Evolutionary conservation across 2,329 filamentous ascomycete genomes (phyloP), one percentile per base, ranked within the genome.

Genomic region (Aspergillus fijiensis): DNA sequence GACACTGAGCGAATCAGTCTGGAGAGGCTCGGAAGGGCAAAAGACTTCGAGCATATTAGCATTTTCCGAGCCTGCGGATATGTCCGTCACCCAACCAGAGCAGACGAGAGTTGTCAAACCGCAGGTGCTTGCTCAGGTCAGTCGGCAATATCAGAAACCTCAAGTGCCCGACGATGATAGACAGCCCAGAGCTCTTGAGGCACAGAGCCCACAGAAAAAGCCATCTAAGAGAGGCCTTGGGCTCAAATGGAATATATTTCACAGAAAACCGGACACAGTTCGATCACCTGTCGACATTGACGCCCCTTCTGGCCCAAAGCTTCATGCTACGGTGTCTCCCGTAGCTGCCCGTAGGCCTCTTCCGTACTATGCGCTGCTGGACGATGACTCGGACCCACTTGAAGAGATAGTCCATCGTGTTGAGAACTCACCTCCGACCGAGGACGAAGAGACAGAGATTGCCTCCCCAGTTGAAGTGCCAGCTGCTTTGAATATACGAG

Each of bases 301-400:
- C 21, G 65, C 65, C 45, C 67, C 51, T 2, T 60, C 69, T 31
- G 60, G 69, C 3, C 63, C 70, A 35, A 73, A 79, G 55, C 71
- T 80, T 42, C 69, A 77, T 55, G 77, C 77, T 48, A 72, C 76
- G 25, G 71, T 81, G 21, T 71, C 78, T 29, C 68, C 73, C 4
- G 64, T 74, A 23, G 65, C 72, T 7, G 69, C 71, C 14, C 74
- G 73, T 35, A 77, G 82, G 21, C 78, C 80, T 19, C 74, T 85
- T 55, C 81, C 85, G 9, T 85, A 86, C 65, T 88, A 87, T 65
- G 85, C 84, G 4, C 73, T 87, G 62, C 73, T 85, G 60, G 84
- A 85, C 60, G 72, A 78, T 49, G 70, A 75, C 59, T 73, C 76
- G 2, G 76, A 78, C 45, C 68, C 72, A 29, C 67, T 79, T 45